phyloP scores from a whole-genome alignment of 768 basidiomycete species.

The Agrocybe praecox region DNA sequence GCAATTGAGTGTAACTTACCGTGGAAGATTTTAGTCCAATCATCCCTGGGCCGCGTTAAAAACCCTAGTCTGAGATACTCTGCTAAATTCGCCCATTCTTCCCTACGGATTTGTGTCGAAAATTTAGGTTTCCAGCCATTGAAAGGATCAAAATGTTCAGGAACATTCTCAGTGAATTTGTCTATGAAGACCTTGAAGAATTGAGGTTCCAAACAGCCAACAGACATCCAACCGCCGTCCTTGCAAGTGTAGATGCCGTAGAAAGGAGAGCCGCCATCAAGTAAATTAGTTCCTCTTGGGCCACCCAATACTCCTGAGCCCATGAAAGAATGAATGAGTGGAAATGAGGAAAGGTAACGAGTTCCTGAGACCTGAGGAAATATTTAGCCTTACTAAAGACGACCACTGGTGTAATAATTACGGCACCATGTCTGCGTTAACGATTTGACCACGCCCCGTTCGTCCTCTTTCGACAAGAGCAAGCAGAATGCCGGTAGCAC shows the following conservation, averaged over 20 bases:
- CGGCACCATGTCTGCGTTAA: constrained; percentile 74
- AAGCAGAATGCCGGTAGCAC: constrained; percentile 71
- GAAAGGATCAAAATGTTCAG: constrained; percentile 39
- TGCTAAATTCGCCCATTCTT: constrained; percentile 59
- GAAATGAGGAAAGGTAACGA: constrained; percentile 76
- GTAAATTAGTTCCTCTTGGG: constrained; percentile 55
- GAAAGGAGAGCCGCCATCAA: constrained; percentile 82
- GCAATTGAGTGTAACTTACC: constrained; percentile 43
- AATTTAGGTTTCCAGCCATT: constrained; percentile 59
- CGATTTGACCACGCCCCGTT: constrained; percentile 73
- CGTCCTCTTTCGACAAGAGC: constrained; percentile 69
- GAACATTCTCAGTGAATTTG: constrained; percentile 52
- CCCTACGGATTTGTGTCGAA: constrained; percentile 43
- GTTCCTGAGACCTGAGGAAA: constrained; percentile 68
- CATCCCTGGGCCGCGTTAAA: constrained; percentile 56
- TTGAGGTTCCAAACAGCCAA: constrained; percentile 75
- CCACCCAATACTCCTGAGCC: constrained; percentile 38
- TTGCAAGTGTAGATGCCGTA: constrained; percentile 75
- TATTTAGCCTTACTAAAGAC: background rate
- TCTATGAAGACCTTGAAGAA: constrained; percentile 69
- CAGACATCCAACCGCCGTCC: constrained; percentile 75
- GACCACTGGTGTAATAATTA: background rate
- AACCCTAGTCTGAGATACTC: constrained; percentile 70
- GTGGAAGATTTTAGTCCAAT: constrained; percentile 71
- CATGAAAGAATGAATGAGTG: constrained; percentile 52